Base-by-base conservation (phyloP, 2,329 filamentous ascomycete genomes). In the Paraphoma chrysanthemicola region DNA sequence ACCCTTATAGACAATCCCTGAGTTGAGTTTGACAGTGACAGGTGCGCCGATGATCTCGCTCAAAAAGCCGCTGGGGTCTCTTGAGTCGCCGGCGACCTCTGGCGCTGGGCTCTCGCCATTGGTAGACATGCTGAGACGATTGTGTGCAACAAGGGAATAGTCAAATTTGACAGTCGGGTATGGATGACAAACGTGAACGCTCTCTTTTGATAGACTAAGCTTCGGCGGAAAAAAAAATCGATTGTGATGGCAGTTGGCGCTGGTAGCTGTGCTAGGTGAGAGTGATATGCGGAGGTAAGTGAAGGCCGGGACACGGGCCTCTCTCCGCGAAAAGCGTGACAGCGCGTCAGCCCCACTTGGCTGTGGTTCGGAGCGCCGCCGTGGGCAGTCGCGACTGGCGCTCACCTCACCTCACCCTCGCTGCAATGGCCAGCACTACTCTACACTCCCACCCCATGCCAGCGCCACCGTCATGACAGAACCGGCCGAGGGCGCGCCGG, bases 1-100 rank as follows among this genome's bases (percentile, higher is more conserved):
- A 94, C 94, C 95, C 86, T 95, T 97, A 85, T 97, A 99, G 61
- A 98, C 89, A 58, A 97, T 93, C 52, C 95, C 95, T n/a, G 93
- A 97, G 81, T 99, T 99, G 68, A 99, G 86, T 82, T 98, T 98
- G 66, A 99, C 94, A 1, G 92, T 96, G 65, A 99, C 95, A 38
- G 92, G 88, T 63, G 92, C 92, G 59, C 94, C 93, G 72, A 97
- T 96, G 75, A 99, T 97, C 75, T 97, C 92, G 78, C 90, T 88
- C 57, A 99, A 83, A 78, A 99, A 99, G 66, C 90, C 89, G 11
- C 93, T 96, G 4, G 95, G 95, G 77, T 99, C 95, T 78, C 92
- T 94, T 61, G 92, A 90, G 78, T 95, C 92, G 56, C 79, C 79
- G 60, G 83, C 83, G 59, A 86, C 87, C 82, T 93, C 65, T 28